phyloP scores from a whole-genome alignment of 768 basidiomycete species.

The Rhodotorula paludigena region DNA sequence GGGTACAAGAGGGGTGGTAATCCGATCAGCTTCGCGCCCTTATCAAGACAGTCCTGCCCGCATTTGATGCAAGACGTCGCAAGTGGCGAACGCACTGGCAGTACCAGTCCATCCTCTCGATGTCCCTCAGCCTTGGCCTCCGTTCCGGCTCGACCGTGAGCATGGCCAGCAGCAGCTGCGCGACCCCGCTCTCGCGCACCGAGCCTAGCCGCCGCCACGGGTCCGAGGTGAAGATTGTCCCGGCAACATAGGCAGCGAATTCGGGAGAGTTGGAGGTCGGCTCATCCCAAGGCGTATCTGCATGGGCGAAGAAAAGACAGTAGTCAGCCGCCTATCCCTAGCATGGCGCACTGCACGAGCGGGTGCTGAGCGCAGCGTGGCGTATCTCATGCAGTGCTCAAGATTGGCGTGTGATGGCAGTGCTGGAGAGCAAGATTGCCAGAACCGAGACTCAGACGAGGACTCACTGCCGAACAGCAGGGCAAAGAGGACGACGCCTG shows the following conservation, averaged over 20 bases:
- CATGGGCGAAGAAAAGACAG: background rate
- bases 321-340: too few relatives aligned
- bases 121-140: conserved; percentile 62
- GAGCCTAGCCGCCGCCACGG: background rate
- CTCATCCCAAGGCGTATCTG: conserved; percentile 98
- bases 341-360: too few relatives aligned
- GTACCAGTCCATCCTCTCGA: conserved; percentile 67
- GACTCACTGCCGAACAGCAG: conserved; percentile 75
- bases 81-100: conserved; percentile 55
- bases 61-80: too few relatives aligned
- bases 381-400: too few relatives aligned
- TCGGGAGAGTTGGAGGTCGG: conserved; percentile 74
- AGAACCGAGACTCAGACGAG: background rate
- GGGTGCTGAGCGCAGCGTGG: too few relatives aligned
- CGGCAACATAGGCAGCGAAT: conserved; percentile 67
- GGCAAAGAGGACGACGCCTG: conserved; percentile 89
- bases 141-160: conserved; percentile 64
- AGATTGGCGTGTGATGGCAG: background rate
- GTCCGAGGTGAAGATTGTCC: conserved; percentile 42
- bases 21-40: background rate
- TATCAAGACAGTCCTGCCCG: background rate
- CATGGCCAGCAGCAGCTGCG: conserved; percentile 72
- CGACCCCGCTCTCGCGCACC: background rate
- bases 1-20: too few relatives aligned
- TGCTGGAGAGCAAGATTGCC: background rate